Percentiles rank a stretch among this genome's conserved stretches.
These are phyloP conservation scores for Micractinium sp. DNA, from an alignment of 139 green algal species.

Conservation along the genomic window DNA sequence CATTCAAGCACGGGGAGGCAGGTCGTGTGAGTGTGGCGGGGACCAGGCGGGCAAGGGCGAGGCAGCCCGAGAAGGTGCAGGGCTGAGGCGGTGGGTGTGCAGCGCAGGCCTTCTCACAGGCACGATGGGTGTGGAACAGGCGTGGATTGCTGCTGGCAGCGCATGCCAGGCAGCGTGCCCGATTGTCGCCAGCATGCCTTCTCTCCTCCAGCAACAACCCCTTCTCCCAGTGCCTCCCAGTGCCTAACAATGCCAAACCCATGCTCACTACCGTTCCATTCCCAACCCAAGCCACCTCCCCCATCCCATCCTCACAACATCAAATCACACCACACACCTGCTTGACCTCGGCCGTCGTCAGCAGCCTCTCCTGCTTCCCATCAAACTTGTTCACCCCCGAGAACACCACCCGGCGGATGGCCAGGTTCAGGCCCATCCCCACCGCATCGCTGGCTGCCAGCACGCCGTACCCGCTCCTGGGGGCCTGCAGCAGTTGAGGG, in stretches of 20 bases:
- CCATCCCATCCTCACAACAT: no score
- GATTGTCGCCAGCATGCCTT: no score
- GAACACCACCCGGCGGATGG: constrained; percentile 91
- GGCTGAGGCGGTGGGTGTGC: no score
- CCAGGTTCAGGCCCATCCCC: constrained; percentile 97
- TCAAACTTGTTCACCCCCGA: constrained; percentile 81
- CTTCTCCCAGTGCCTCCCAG: no score
- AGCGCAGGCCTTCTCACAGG: no score
- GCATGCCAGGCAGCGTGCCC: no score
- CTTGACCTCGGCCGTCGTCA: constrained; percentile 60
- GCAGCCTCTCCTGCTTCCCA: constrained; percentile 49
- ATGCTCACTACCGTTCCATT: neutral
- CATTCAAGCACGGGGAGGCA: no score
- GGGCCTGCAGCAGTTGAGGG: neutral
- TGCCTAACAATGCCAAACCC: neutral
- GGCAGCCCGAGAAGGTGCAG: no score
- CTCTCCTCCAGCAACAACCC: no score
- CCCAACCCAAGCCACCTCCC: no score
- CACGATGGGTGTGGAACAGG: neutral
- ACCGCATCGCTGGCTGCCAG: constrained; percentile 82
- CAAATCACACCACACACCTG: constrained; percentile 56
- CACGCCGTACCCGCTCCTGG: constrained; percentile 70
- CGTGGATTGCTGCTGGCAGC: neutral
- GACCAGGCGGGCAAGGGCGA: neutral
- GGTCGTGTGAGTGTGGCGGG: no score